Base-by-base conservation (phyloP, 2,329 filamentous ascomycete genomes). In the Stagonosporopsis tanaceti region DNA sequence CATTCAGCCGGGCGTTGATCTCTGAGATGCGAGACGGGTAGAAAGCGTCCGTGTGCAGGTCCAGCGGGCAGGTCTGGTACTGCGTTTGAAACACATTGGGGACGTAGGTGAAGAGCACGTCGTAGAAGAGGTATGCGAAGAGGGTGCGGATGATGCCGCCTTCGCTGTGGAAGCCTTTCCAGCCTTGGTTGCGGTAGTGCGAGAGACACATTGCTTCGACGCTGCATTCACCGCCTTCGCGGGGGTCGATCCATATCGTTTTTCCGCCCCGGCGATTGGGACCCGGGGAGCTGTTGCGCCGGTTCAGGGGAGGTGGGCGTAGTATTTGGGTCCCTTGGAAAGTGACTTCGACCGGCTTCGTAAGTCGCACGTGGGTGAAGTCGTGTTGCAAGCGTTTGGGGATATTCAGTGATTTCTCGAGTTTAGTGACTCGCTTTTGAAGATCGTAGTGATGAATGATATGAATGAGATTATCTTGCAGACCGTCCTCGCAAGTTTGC, bases 21-120 rank as follows among this genome's bases (percentile, higher is more conserved):
- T 97, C 93, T 4, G 89, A 92, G 34, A 90, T 87, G n/a, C 95
- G 86, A 1, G 89, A 87, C 0, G 91, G 86, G 72, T 92, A 98
- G 79, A 99, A 99, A 2, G 90, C 88, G 73, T 99, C 95, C 0
- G 93, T 97, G 72, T 96, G 90, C 6, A 99, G 80, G 74, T 99
- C 95, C 3, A 99, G 80, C 1, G 95, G 95, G 70, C 92, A 97
- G 0, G 92, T 96, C 77, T 99, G 95, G 73, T 92, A 99, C 1
- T 90, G 87, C 6, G 95, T 99, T 74, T 98, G 94, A 76, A 99
- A 99, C 53, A 99, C 94, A 67, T 98, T 97, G 25, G 95, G 94
- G 5, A 98, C 86, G 76, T 96, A 97, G 25, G 92, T 82, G 77
- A 98, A 98, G 6, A 99, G 81, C 24, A 98, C 86, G 76, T 99